Evolutionary conservation across 805 yeast species (phyloP), one percentile per base, ranked within the genome.

Genomic region (Teunomyces kruisii): DNA sequence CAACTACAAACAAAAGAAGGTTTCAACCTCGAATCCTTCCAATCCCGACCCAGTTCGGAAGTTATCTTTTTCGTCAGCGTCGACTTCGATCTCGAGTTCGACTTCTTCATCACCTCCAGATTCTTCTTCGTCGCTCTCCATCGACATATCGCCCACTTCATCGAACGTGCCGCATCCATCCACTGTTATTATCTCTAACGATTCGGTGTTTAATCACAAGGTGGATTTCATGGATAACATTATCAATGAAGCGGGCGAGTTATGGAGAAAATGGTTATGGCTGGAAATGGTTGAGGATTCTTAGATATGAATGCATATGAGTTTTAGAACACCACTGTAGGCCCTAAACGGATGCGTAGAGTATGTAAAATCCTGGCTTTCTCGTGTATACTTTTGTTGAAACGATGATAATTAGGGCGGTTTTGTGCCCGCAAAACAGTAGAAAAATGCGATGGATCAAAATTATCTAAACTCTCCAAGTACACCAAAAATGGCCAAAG

Each of bases 241-340:
- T 24, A 74, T 88, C 35, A 68, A 71, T 44, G 91, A 84, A 60
- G 91, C 95, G 2, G 96, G 96, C 27, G 96, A 88, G 57, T 71
- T 86, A 35, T 88, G 96, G 96, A 73, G 96, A 51, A 84, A 82
- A 55, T 87, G 92, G 88, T 67, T 86, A 32, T 87, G 72, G 72
- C 52, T 61, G 51, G 76, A 71, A 48, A 62, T 67, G 66, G 54
- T 58, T 36, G 72, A 67, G 36, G 67, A 64, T 35, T 57, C 54
- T 46, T 56, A 39, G 40, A 29, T 22, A 40, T 39, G 32, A 35
- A 35, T 35, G 38, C 28, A 16, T 16, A 22, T 22, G 27, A 32
- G 16, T 17, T 32, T 16, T 32, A 10, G 15, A 10, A n/a, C 3
- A 26, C 28, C 9, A 10, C 9, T 9, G 28, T 26, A 26, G 9